Conservation (phyloP, 768 basidiomycete genomes). For the Suillus placidus region DNA sequence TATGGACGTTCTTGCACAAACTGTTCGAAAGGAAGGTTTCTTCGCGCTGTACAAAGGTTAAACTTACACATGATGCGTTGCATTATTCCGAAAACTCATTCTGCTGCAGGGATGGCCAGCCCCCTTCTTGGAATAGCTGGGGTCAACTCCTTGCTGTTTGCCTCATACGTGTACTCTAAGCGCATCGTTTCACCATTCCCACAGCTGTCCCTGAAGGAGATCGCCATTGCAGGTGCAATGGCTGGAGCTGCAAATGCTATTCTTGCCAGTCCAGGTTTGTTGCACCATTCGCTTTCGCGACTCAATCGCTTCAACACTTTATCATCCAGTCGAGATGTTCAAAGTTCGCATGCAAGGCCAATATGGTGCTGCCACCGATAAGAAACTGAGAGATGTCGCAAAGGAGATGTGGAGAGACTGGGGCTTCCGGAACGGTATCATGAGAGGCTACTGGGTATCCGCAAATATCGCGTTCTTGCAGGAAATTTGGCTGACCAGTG, state of each 20-base stretch:
- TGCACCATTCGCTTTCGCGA: background rate
- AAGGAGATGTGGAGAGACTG: constrained; percentile 85
- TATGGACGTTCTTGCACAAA: constrained; percentile 85
- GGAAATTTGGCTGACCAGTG: background rate
- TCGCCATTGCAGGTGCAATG: constrained; percentile 84
- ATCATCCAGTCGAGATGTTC: constrained; percentile 88
- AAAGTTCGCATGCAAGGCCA: constrained; percentile 98
- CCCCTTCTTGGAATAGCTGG: constrained; percentile 92
- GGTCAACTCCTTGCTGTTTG: constrained; percentile 95
- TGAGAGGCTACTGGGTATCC: constrained; percentile 94
- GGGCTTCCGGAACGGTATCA: constrained; percentile 86
- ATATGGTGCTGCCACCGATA: constrained; percentile 81
- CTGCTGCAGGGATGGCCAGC: constrained; percentile 77
- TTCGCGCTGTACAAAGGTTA: constrained; percentile 94
- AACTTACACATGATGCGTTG: constrained; percentile 13
- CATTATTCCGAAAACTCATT: background rate
- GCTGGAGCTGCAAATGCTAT: constrained; percentile 91
- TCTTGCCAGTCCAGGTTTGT: constrained; percentile 83
- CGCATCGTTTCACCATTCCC: constrained; percentile 89
- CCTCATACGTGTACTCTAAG: constrained; percentile 81
- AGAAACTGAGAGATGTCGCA: constrained; percentile 70
- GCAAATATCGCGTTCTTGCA: constrained; percentile 5
- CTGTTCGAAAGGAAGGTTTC: constrained; percentile 84
- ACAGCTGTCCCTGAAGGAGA: constrained; percentile 76
- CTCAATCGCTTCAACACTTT: background rate